These are phyloP conservation scores for Yamadazyma paraphyllophila DNA, from an alignment of 805 yeast genomes.

Conservation along the genomic window DNA sequence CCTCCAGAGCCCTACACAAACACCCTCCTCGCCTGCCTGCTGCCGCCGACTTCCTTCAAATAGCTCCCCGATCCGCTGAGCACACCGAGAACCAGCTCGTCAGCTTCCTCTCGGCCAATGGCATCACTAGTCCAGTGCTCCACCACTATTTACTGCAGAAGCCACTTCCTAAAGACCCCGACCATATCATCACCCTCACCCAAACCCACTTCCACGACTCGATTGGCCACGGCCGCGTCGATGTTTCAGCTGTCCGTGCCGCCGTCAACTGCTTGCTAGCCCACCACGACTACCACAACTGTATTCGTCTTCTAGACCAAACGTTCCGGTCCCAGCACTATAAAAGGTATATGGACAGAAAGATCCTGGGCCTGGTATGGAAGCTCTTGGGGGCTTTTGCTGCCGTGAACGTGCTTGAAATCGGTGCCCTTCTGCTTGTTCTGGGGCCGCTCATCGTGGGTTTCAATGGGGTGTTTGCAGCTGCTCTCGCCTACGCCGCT, in stretches of 20 bases:
- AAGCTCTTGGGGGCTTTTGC: neutral
- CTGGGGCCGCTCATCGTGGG: neutral
- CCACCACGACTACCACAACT: constrained; percentile 26
- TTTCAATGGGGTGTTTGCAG: neutral
- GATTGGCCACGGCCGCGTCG: neutral
- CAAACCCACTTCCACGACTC: neutral
- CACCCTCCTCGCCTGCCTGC: too few species aligned
- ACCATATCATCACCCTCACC: constrained; percentile 2
- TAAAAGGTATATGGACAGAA: neutral
- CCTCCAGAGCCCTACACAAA: constrained; percentile 22
- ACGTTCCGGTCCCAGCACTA: constrained; percentile 1
- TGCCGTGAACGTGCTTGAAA: constrained; percentile 1
- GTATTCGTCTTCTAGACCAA: constrained; percentile 26
- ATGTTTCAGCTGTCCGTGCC: constrained; percentile 10
- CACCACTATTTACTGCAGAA: constrained; percentile 2
- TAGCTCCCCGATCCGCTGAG: neutral
- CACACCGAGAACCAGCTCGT: neutral
- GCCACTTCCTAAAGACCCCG: constrained; percentile 8
- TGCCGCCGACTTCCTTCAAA: neutral
- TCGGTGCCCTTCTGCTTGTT: neutral
- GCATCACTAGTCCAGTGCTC: neutral
- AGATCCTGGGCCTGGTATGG: neutral
- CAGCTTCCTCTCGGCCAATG: neutral
- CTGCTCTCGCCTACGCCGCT: constrained; percentile 2
- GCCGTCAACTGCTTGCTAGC: constrained; percentile 20